These are phyloP conservation scores for Spatholobus suberectus DNA, from an alignment of 306 rosid species.

Conservation along the genomic window DNA sequence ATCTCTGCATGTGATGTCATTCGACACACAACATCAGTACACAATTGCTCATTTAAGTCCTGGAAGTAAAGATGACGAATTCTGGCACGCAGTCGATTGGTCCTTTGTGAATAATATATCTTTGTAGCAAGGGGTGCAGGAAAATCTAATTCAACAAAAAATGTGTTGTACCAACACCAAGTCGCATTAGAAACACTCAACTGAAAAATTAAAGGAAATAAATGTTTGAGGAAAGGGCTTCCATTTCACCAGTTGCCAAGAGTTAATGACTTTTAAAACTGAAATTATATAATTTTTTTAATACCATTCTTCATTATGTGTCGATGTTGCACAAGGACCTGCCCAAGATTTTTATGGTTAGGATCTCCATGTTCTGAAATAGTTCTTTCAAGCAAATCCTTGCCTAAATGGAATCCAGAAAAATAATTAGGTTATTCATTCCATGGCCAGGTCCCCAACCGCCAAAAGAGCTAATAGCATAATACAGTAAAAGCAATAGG, in stretches of 20 bases:
- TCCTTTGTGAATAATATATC: constrained; percentile 86
- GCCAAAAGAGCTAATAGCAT: neutral
- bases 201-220: constrained; percentile 23
- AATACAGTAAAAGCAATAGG: constrained; percentile 27
- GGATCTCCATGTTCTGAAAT: constrained; percentile 42
- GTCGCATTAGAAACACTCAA: constrained; percentile 33
- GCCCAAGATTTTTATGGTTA: constrained; percentile 44
- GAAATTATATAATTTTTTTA: constrained; percentile 13
- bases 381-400: constrained; percentile 46
- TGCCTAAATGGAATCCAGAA: constrained; percentile 50
- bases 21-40: constrained; percentile 49
- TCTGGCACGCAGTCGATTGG: constrained; percentile 71
- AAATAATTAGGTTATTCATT: constrained; percentile 22
- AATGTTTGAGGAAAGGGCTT: constrained; percentile 33
- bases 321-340: constrained; percentile 44
- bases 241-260: constrained; percentile 34
- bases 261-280: constrained; percentile 21
- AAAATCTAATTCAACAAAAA: constrained; percentile 57
- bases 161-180: constrained; percentile 26
- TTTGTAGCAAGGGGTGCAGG: constrained; percentile 94
- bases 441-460: neutral
- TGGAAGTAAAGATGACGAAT: constrained; percentile 71
- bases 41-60: constrained; percentile 55
- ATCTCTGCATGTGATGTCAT: constrained; percentile 44
- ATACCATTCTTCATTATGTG: constrained; percentile 51